Conservation (phyloP, 2,329 filamentous ascomycete species). For the Chrysosporium keratinophilum region DNA sequence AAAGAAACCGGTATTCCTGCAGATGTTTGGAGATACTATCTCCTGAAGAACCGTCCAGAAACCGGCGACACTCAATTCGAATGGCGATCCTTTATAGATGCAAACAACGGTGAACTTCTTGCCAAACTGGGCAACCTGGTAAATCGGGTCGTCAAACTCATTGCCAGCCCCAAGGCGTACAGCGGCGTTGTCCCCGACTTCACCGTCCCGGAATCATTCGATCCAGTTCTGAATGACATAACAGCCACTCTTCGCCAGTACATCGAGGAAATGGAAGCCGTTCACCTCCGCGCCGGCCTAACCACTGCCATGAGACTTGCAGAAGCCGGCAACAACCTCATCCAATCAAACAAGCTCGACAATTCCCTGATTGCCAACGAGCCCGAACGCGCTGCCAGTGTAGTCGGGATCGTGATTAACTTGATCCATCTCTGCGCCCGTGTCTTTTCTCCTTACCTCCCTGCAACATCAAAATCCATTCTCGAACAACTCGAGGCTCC, state of each 20-base stretch:
- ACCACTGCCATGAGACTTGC: constrained; percentile 47
- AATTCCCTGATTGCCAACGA: constrained; percentile 51
- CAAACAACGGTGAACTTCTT: constrained; percentile 70
- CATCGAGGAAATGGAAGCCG: constrained; percentile 48
- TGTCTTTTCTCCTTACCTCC: constrained; percentile 75
- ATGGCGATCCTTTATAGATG: constrained; percentile 64
- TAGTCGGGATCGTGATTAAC: constrained; percentile 71
- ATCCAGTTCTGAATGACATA: constrained; percentile 36
- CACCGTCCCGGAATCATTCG: constrained; percentile 33
- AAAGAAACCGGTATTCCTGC: constrained; percentile 66
- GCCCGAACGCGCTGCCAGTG: constrained; percentile 49
- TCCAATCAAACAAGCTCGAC: constrained; percentile 53
- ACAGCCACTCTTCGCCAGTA: constrained; percentile 48
- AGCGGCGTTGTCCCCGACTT: constrained; percentile 54
- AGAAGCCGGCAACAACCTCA: constrained; percentile 49
- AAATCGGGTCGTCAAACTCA: constrained; percentile 40
- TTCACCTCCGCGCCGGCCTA: constrained; percentile 49
- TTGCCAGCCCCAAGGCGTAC: constrained; percentile 57
- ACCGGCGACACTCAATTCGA: constrained; percentile 71
- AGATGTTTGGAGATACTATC: constrained; percentile 76
- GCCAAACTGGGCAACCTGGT: constrained; percentile 58
- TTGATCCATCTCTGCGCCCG: constrained; percentile 71
- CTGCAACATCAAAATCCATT: constrained; percentile 64
- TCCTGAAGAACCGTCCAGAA: constrained; percentile 68
- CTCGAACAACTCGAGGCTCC: constrained; percentile 60